Conservation (phyloP, 805 yeast species). For the Priceomyces haplophilus region DNA sequence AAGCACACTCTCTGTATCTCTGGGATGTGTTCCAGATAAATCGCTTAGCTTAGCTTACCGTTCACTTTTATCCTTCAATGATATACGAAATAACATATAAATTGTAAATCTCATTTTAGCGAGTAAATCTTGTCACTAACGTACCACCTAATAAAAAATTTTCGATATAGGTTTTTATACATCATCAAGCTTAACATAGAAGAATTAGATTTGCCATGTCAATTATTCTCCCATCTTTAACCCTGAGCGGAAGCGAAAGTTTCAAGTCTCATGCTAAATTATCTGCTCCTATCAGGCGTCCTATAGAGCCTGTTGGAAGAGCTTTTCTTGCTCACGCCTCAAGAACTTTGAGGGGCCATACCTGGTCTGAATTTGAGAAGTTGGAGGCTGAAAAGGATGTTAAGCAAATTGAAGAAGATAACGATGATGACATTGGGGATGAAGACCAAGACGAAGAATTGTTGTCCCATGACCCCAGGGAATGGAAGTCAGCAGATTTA, state of each 20-base stretch:
- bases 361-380: conserved; percentile 97
- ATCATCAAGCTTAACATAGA: neutral
- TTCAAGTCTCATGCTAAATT: conserved; percentile 50
- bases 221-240: conserved; percentile 50
- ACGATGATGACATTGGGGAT: conserved; percentile 66
- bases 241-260: conserved; percentile 42
- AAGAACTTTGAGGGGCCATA: conserved; percentile 92
- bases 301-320: conserved; percentile 95
- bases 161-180: conserved; percentile 3
- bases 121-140: conserved; percentile 7
- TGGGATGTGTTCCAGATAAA: too few species aligned
- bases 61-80: too few species aligned
- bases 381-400: conserved; percentile 89
- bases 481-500: conserved; percentile 95
- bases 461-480: conserved; percentile 90
- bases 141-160: conserved; percentile 10
- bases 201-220: conserved; percentile 24
- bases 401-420: conserved; percentile 59
- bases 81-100: neutral
- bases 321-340: conserved; percentile 95
- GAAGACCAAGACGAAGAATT: conserved; percentile 68
- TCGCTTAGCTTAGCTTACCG: too few species aligned
- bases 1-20: too few species aligned
- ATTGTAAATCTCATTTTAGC: neutral
- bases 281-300: conserved; percentile 66